Conservation (phyloP, 306 rosid species). For the Ormosia emarginata region DNA sequence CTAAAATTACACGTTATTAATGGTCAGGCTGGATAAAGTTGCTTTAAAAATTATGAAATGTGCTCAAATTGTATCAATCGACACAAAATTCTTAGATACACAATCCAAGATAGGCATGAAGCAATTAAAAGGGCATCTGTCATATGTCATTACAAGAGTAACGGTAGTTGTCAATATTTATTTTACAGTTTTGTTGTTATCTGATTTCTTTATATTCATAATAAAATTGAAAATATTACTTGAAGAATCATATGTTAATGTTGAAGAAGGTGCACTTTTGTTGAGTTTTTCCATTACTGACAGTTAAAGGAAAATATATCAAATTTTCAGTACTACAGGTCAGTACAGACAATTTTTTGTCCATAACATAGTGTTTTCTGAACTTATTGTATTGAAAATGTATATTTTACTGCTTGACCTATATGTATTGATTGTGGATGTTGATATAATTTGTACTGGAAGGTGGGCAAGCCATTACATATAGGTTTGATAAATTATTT, state of each 20-base stretch:
- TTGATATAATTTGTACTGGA: background rate
- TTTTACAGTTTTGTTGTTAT: too few species aligned
- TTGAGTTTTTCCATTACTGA: background rate
- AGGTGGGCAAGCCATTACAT: background rate
- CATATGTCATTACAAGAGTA: background rate
- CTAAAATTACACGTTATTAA: background rate
- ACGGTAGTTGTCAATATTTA: background rate
- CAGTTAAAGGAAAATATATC: background rate
- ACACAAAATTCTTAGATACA: background rate
- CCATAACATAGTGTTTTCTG: background rate
- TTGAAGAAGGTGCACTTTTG: background rate
- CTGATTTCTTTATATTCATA: background rate
- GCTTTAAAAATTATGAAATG: background rate
- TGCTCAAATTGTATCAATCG: background rate
- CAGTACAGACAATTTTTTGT: background rate
- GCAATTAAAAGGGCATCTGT: background rate
- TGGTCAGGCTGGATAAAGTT: background rate
- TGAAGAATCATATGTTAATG: too few species aligned
- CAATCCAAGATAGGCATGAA: background rate
- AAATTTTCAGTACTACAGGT: background rate
- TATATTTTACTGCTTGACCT: background rate
- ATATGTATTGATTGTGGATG: background rate
- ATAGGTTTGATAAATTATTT: background rate
- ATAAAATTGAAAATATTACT: background rate
- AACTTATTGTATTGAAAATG: background rate